Base-by-base conservation (phyloP, 768 basidiomycete species). In the Tylopilus plumbeoviolaceoides region DNA sequence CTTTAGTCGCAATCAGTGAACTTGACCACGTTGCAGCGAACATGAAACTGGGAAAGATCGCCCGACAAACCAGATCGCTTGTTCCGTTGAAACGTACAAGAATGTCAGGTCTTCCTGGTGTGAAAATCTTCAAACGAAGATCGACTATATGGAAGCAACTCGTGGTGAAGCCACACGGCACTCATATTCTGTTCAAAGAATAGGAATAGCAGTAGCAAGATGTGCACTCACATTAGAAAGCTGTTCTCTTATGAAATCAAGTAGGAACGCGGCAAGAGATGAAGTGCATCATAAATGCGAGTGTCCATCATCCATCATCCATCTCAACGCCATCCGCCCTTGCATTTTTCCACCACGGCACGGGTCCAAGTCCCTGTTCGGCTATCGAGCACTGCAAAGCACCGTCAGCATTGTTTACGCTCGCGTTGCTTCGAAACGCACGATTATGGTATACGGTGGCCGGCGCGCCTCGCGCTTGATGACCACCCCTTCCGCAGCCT, bases 301-400 rank as follows among this genome's bases (percentile, higher is more conserved):
- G 20, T 35, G 33, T 33, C 30, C 18, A 27, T 68, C 45, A 75
- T 18, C 68, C 75, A 59, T 75, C 66, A 6, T 75, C 75, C 66
- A 72, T 72, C 4, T 65, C 66, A 43, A 69, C 78, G 36, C 74
- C 73, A 30, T 74, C 69, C 4, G 75, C 55, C 35, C 70, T 71
- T 33, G 72, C 74, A 14, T 75, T 75, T 62, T 77, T 82, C 89
- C 89, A 91, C 89, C 89, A 91, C 0, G 80, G 63, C 2, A 82
- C 70, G 14, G 87, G 88, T 0, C 90, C 90, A 5, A 93, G 72
- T 6, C 91, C 90, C 62, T 91, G 88, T 66, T 90, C 90, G 12
- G 82, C 80, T 55, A 91, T 89, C 2, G 90, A 90, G 57, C 85
- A 88, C 89, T 91, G n/a, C 28, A 43, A n/a, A 9, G 18, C 48